These are phyloP conservation scores for Rhodotorula sp. DNA, from an alignment of 1,284 basidiomycete genomes.

Conservation along the genomic window DNA sequence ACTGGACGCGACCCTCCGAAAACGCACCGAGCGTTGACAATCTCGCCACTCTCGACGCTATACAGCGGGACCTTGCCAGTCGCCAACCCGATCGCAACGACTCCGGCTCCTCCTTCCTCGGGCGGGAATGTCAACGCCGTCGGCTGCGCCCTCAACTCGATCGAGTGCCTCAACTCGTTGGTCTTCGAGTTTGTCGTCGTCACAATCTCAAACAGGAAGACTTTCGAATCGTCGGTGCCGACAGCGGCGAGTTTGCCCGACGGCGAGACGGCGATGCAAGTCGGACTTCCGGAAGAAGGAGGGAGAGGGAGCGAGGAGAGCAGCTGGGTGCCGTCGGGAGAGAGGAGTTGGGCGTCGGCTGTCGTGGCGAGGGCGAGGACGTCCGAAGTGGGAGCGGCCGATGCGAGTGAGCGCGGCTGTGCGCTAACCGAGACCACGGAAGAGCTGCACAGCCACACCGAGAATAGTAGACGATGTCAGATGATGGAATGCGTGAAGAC, in stretches of 20 bases:
- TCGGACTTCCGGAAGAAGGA: conserved; percentile 57
- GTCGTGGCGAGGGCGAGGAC: conserved; percentile 65
- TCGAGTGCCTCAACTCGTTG: conserved; percentile 36
- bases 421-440: conserved; percentile 52
- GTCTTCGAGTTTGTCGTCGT: conserved; percentile 53
- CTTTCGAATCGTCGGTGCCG: conserved; percentile 63
- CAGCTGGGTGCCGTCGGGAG: conserved; percentile 50
- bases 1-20: neutral
- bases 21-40: conserved; percentile 10
- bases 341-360: conserved; percentile 44
- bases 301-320: conserved; percentile 19
- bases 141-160: conserved; percentile 64
- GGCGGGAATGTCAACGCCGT: conserved; percentile 77
- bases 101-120: conserved; percentile 55
- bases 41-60: conserved; percentile 6
- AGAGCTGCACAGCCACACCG: neutral
- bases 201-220: conserved; percentile 59
- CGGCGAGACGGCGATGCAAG: conserved; percentile 20
- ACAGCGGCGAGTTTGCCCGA: conserved; percentile 25
- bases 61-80: conserved; percentile 37
- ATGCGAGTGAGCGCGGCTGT: conserved; percentile 72
- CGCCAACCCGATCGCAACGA: conserved; percentile 35
- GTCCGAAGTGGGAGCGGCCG: conserved; percentile 55
- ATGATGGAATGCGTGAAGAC: no score
- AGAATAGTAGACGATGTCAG: neutral